These are phyloP conservation scores for Lentinula edodes DNA, from an alignment of 768 basidiomycete genomes.

Conservation along the genomic window DNA sequence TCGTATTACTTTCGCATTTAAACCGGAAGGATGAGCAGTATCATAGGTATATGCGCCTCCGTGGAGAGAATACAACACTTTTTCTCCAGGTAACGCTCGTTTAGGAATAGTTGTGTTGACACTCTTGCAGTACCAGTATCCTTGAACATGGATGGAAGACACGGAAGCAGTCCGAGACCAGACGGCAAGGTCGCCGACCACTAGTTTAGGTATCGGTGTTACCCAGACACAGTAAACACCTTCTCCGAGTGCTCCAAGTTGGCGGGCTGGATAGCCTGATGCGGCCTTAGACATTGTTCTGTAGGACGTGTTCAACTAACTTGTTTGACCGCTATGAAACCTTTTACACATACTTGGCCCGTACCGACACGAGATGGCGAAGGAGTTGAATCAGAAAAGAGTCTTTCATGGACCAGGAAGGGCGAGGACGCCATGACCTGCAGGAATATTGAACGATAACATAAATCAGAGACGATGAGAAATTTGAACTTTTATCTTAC, in stretches of 20 bases:
- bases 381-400: not conserved
- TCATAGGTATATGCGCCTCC: constrained; percentile 53
- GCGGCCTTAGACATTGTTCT: constrained; percentile 33
- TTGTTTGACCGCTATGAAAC: not conserved
- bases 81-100: constrained; percentile 42
- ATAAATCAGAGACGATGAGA: not conserved
- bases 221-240: constrained; percentile 47
- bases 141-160: constrained; percentile 40
- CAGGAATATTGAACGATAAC: not conserved
- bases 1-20: constrained; percentile 36
- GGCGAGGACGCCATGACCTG: constrained; percentile 38
- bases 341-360: constrained; percentile 19
- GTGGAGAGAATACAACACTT: constrained; percentile 53
- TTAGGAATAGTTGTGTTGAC: constrained; percentile 27
- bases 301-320: not conserved
- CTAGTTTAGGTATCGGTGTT: constrained; percentile 31
- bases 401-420: constrained; percentile 36
- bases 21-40: constrained; percentile 50
- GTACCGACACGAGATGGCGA: constrained; percentile 9
- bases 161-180: constrained; percentile 36
- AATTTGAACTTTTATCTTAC: constrained; percentile 12
- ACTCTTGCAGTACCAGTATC: constrained; percentile 50
- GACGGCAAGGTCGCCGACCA: constrained; percentile 36
- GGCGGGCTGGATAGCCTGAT: constrained; percentile 31
- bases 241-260: constrained; percentile 16